Conservation (phyloP, 1,284 basidiomycete species). For the Austroboletus novae-zelandiae region DNA sequence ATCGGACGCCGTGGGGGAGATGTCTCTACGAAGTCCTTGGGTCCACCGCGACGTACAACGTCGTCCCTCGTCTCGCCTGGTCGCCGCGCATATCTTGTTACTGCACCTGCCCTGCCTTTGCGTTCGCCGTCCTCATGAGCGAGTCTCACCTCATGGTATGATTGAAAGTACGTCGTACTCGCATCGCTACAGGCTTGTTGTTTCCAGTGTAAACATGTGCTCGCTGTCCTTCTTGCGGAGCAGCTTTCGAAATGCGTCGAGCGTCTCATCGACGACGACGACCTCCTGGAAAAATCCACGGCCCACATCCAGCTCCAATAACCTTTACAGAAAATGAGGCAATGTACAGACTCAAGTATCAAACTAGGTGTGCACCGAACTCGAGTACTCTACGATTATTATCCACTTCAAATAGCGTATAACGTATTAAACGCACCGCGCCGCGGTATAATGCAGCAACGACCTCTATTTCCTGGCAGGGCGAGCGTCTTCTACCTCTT, state of each 20-base stretch:
- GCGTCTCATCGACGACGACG: slow-evolving; percentile 44
- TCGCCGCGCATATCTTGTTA: slow-evolving; percentile 44
- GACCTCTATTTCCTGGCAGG: slow-evolving; percentile 5
- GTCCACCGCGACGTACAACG: slow-evolving; percentile 57
- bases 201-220: slow-evolving; percentile 70
- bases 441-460: slow-evolving; percentile 2
- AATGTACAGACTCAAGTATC: slow-evolving; percentile 13
- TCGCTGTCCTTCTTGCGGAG: slow-evolving; percentile 61
- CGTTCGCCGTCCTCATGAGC: slow-evolving; percentile 56
- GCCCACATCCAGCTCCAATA: slow-evolving; percentile 13
- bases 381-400: slow-evolving; percentile 16
- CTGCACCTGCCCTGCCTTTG: slow-evolving; percentile 74
- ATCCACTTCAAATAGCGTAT: slow-evolving; percentile 28
- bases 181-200: no score
- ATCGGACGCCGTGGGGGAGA: slow-evolving; percentile 53
- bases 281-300: slow-evolving; percentile 40
- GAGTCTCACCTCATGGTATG: slow-evolving; percentile 64
- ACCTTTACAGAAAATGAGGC: background rate
- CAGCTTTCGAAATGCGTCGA: slow-evolving; percentile 51
- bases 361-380: slow-evolving; percentile 8
- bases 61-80: slow-evolving; percentile 52
- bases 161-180: background rate
- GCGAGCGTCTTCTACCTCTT: slow-evolving; percentile 13
- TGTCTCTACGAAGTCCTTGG: slow-evolving; percentile 64
- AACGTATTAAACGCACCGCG: slow-evolving; percentile 20